Evolutionary conservation across 2,329 filamentous ascomycete species (phyloP), one percentile per base, ranked within the genome.

Genomic region (Pyrenophora seminiperda): DNA sequence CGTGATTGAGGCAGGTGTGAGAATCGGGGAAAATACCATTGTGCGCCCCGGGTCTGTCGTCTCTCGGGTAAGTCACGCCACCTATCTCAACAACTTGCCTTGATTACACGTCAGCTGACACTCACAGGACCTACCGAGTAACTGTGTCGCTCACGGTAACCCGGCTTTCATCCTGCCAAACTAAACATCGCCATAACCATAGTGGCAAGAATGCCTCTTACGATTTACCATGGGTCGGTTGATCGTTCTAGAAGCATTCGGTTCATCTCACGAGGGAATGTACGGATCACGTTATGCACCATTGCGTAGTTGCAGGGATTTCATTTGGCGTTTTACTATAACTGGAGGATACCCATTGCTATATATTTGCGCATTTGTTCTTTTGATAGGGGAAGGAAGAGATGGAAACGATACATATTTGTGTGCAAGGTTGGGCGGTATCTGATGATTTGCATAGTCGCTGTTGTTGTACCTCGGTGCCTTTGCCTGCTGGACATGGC

Each of bases 1-100:
- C 47, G 83, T 80, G 2, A 86, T 89, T 54, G 76, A 81, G 62
- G 77, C 81, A n/a, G 81, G 80, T 13, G 73, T 79, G 7, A 78
- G 72, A 17, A 81, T 84, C 43, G 79, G 80, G 7, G 78, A 77
- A 43, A 79, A 80, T 19, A 77, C 80, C 30, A 79, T 79, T 13
- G 74, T 84, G 32, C 77, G 77, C 32, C 78, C 81, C 18, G 81
- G 81, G 5, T 80, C 79, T 11, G 77, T 84, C 19, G 81, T 84
- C 27, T 81, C 78, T 31, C 76, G 73, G 53, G 81, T 83, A 72
- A 70, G 79, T 73, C 45, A 18, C n/a, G n/a, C 10, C 11, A 14
- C 10, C 11, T 3, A 10, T 15, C 9, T 9, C 14, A 33, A 15
- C 13, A 33, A 4, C 11, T 38, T n/a, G 10, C 22, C 6, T n/a